Evolutionary conservation across 192 early-diverging fungal species (phyloP).

Genomic region (Podila horticola): DNA sequence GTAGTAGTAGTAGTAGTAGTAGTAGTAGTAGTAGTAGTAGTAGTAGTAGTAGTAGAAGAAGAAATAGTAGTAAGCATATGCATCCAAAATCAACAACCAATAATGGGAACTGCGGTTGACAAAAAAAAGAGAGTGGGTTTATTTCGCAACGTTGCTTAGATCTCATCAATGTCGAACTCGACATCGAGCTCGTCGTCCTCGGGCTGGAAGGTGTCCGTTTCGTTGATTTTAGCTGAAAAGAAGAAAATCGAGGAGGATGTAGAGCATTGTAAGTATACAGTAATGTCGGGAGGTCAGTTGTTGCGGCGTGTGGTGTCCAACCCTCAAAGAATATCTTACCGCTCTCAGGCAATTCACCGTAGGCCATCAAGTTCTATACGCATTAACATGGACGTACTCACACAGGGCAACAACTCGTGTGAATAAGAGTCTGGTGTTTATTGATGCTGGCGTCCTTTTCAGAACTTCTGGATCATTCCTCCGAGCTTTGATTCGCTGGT

Average conservation of each 20-base stretch:
- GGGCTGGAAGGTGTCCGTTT: constrained; percentile 74
- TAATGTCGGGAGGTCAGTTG: too few species aligned
- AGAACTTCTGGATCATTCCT: constrained; percentile 46
- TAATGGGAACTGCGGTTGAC: background rate
- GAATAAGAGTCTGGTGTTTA: too few species aligned
- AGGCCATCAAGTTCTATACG: constrained; percentile 77
- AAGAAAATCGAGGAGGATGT: background rate
- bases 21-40: too few species aligned
- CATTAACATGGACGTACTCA: too few species aligned
- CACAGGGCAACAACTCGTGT: too few species aligned
- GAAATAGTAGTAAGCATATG: background rate
- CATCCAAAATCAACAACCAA: background rate
- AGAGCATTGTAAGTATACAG: too few species aligned
- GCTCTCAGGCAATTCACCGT: constrained; percentile 94
- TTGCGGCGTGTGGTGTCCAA: too few species aligned
- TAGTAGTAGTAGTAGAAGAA: too few species aligned
- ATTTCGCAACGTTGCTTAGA: constrained; percentile 27
- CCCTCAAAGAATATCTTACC: constrained; percentile 45
- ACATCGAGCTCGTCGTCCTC: constrained; percentile 79
- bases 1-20: too few species aligned
- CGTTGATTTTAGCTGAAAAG: constrained; percentile 77
- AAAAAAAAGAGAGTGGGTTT: background rate
- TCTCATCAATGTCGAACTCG: constrained; percentile 96
- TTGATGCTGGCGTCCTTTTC: background rate
- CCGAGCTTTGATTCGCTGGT: constrained; percentile 37